Percentiles rank a stretch among this genome's conserved stretches.
Conservation (phyloP, 108 stramenopile species). For the Stephanodiscus triporus region DNA sequence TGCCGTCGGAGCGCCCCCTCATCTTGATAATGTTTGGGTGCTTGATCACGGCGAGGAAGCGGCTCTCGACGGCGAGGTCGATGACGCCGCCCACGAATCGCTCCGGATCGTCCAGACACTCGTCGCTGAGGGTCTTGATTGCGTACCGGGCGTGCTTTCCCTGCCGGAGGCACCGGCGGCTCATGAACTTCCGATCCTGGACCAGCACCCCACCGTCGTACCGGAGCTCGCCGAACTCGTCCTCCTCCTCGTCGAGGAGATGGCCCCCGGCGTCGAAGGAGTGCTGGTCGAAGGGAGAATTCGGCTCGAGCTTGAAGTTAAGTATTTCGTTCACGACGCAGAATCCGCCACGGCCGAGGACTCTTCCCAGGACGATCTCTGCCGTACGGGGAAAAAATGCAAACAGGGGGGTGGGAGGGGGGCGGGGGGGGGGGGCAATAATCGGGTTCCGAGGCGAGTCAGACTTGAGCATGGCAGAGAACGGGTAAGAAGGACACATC, state of each 20-base stretch:
- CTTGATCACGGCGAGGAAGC: constrained; percentile 77
- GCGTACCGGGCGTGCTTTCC: constrained; percentile 86
- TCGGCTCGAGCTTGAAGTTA: constrained; percentile 40
- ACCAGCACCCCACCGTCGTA: constrained; percentile 65
- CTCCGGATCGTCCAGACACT: constrained; percentile 61
- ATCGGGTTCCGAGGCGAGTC: neutral
- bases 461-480: neutral
- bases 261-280: constrained; percentile 2
- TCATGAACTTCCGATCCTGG: constrained; percentile 84
- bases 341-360: constrained; percentile 84
- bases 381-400: neutral
- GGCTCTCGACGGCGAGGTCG: constrained; percentile 81
- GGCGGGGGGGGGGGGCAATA: neutral
- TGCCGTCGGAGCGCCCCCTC: constrained; percentile 60
- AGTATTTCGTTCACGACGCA: constrained; percentile 77
- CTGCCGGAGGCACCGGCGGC: constrained; percentile 64
- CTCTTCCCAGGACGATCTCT: constrained; percentile 76
- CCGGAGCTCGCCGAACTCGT: constrained; percentile 60
- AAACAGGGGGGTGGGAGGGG: neutral
- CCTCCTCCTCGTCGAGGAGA: constrained; percentile 40
- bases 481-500: neutral
- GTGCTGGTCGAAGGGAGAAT: constrained; percentile 19
- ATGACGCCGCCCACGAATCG: constrained; percentile 75
- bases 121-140: constrained; percentile 75
- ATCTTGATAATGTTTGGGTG: constrained; percentile 93